Base-by-base conservation (phyloP, 495 filamentous ascomycete genomes). In the Penicillium riverlandense region DNA sequence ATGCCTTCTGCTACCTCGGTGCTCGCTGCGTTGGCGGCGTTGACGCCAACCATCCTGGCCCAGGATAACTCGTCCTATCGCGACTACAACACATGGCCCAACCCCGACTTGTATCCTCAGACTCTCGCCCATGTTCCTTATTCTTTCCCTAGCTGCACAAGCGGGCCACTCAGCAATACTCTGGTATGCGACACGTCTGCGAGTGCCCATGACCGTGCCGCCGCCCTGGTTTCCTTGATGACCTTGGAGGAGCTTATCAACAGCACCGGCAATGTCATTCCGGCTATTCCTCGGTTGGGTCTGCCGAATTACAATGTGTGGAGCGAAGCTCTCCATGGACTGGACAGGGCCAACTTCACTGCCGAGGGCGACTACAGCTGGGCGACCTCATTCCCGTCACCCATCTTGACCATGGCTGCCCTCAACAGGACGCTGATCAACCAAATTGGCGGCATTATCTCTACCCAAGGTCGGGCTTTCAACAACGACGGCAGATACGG, bases 391-490 rank as follows among this genome's bases (percentile, higher is more conserved):
- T 83, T 84, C 54, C 80, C 81, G 0, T 67, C 71, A 50, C 80
- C 80, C 0, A 80, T 85, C 34, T 53, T 72, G 0, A 71, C 78
- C 50, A 77, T 74, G 44, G 78, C 81, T 0, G 72, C 80, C 4
- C 72, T 84, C 48, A 77, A 85, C 48, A 75, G 77, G 44, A 65
- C 72, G 2, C 47, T 84, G 50, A 79, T 85, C 60, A 62, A 71
- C 12, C 62, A 70, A 27, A 76, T 85, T 10, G 79, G 71, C 11
- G 63, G 53, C 2, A 71, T 79, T 6, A 75, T 86, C 30, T 70
- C 71, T 10, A 85, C 72, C 7, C 80, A 88, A 56, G 79, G 75
- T 8, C 67, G 83, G n/a, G 82, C 82, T 2, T 86, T 81, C 53
- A 80, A 67, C 56, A 88, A 88, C 46, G 71, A 46, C 11, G 76